Base-by-base conservation (phyloP, 1,139 yeast species). In the Suhomyces bokatorum region DNA sequence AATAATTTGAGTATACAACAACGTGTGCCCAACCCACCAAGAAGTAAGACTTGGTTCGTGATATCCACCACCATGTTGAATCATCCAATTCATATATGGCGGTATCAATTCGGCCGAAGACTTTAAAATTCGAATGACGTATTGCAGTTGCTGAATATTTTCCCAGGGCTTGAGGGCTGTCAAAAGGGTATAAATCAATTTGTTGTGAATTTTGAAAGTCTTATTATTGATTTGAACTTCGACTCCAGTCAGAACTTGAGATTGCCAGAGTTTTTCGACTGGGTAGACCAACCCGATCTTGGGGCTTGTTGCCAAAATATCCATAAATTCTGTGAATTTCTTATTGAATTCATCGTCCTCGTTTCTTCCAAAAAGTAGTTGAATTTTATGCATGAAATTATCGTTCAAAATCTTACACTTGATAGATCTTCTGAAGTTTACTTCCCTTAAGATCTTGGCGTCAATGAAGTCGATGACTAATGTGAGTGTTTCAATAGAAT, bases 401-500 rank as follows among this genome's bases (percentile, higher is more conserved):
- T 91, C 98, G 56, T 87, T 89, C 56, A 91, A 78, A 15, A 90
- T 77, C 51, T 81, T 81, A 53, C 89, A 78, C 60, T 90, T 91
- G 1, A 90, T 78, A 46, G 84, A 70, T 56, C 83, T 84, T 51
- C 81, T 79, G 57, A 83, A 85, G 13, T 78, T 70, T 1, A 71
- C 59, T 54, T 91, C 97, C 28, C 66, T 62, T 33, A 89, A 59
- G 2, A 91, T 74, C 28, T 70, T 68, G 1, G 67, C 57, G 13
- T 73, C 78, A 44, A 89, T 65, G 29, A 81, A 73, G 0, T 64
- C 59, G 3, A 89, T 48, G 0, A 84, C 69, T 24, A 58, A 53
- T 0, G 52, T 50, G 24, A 83, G 64, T 1, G 75, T 50, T 7
- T 70, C 74, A 4, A 65, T 59, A 7, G 83, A 72, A 55, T 85